Conservation (phyloP, 2,329 filamentous ascomycete genomes). For the Pseudogymnoascus sp. region DNA sequence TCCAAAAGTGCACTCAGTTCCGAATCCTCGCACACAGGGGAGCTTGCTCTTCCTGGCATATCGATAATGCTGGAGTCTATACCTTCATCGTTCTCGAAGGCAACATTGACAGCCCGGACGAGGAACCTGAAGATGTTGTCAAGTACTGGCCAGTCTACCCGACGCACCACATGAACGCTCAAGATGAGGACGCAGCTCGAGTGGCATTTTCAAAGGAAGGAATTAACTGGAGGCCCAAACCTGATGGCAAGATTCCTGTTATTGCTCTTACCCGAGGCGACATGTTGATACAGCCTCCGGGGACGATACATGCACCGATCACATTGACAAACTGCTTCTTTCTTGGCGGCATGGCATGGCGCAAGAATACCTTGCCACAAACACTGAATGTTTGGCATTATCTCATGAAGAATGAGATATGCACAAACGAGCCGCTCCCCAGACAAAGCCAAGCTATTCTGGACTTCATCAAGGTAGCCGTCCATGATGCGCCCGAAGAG, state of each 20-base stretch:
- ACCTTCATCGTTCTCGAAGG: constrained; percentile 12
- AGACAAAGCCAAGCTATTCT: constrained; percentile 9
- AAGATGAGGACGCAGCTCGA: neutral
- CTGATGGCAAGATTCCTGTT: neutral
- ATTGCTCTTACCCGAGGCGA: constrained; percentile 13
- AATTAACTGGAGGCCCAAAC: constrained; percentile 14
- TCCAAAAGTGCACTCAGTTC: constrained; percentile 13
- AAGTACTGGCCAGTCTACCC: constrained; percentile 15
- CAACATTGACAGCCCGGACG: neutral
- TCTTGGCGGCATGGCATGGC: constrained; percentile 13
- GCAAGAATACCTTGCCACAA: neutral
- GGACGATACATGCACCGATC: constrained; percentile 14
- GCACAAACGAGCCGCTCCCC: constrained; percentile 13
- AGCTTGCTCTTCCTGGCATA: constrained; percentile 14
- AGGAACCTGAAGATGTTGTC: constrained; percentile 14
- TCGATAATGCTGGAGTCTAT: constrained; percentile 12
- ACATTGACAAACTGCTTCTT: constrained; percentile 14
- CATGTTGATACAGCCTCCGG: constrained; percentile 12
- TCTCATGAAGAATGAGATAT: constrained; percentile 9
- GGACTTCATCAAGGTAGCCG: neutral
- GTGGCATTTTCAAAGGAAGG: neutral
- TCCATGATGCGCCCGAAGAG: constrained; percentile 7
- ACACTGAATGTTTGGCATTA: constrained; percentile 11
- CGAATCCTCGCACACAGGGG: constrained; percentile 14
- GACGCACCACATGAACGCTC: neutral